Conservation (phyloP, 768 basidiomycete genomes). For the Lyophyllum atratum region DNA sequence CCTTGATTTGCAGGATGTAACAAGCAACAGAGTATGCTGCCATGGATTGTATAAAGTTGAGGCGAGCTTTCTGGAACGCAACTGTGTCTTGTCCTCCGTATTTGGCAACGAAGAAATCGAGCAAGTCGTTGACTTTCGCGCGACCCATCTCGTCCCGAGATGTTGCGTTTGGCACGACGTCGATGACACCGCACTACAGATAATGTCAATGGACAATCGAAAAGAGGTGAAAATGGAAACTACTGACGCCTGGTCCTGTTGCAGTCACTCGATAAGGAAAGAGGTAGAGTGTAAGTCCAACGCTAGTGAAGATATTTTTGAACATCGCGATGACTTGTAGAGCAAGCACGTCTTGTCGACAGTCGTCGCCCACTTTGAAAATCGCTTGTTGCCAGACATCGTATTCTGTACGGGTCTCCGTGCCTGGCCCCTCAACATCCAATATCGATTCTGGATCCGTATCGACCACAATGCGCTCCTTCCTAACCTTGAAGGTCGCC, state of each 20-base stretch:
- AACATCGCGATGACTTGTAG: constrained; percentile 99
- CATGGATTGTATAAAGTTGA: constrained; percentile 99
- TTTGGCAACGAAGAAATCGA: constrained; percentile 91
- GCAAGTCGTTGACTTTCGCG: constrained; percentile 94
- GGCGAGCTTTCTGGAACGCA: constrained; percentile 87
- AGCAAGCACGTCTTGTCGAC: constrained; percentile 97
- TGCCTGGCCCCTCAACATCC: constrained; percentile 57
- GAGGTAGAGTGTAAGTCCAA: constrained; percentile 89
- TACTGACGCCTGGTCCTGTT: constrained; percentile 88
- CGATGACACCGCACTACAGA: constrained; percentile 91
- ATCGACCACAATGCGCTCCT: constrained; percentile 70
- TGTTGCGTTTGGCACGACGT: constrained; percentile 96
- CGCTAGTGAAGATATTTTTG: constrained; percentile 92
- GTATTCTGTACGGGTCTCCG: constrained; percentile 62
- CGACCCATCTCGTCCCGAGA: constrained; percentile 99
- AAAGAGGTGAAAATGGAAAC: neutral
- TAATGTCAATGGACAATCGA: neutral
- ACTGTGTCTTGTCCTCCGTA: constrained; percentile 91
- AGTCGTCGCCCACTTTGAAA: constrained; percentile 99
- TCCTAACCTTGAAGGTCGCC: constrained; percentile 99
- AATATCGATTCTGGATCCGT: constrained; percentile 76
- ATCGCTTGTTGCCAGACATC: constrained; percentile 98
- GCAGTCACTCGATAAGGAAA: constrained; percentile 97
- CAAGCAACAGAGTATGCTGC: constrained; percentile 98
- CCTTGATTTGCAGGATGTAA: constrained; percentile 98